These are phyloP conservation scores for Ampelomyces quisqualis DNA, from an alignment of 2,329 filamentous ascomycete genomes.

Conservation along the genomic window DNA sequence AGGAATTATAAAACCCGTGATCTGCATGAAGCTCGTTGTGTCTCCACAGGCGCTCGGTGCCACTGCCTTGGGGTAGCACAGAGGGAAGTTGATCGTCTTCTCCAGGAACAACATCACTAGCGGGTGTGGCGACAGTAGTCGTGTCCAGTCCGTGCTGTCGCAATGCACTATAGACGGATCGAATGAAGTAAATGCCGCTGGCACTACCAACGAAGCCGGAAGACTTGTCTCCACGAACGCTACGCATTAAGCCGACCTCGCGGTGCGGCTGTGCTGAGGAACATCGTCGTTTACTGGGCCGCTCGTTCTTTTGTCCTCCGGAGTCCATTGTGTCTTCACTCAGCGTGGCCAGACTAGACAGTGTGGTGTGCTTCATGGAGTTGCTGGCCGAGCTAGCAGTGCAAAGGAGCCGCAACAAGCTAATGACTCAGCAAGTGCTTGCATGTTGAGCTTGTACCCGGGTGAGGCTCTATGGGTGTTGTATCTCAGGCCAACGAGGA, in stretches of 20 bases:
- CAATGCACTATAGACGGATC: constrained; percentile 56
- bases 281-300: constrained; percentile 17
- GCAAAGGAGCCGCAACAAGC: no score
- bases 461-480: no score
- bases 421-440: background rate
- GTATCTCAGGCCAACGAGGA: no score
- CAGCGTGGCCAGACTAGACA: background rate
- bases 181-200: constrained; percentile 61
- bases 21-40: constrained; percentile 33
- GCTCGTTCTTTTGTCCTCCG: constrained; percentile 1
- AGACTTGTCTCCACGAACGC: constrained; percentile 49
- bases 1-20: constrained; percentile 32
- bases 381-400: no score
- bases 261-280: constrained; percentile 26
- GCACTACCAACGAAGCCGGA: constrained; percentile 59
- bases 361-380: constrained; percentile 1
- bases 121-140: constrained; percentile 10
- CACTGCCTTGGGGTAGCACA: constrained; percentile 16
- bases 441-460: no score
- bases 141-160: constrained; percentile 28
- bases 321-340: constrained; percentile 1
- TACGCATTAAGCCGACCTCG: constrained; percentile 56
- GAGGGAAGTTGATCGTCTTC: constrained; percentile 56
- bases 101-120: constrained; percentile 54
- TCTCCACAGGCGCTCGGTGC: constrained; percentile 27